Evolutionary conservation across 2,329 filamentous ascomycete genomes (phyloP), one percentile per base, ranked within the genome.

Genomic region (Cryphonectria nitschkei): DNA sequence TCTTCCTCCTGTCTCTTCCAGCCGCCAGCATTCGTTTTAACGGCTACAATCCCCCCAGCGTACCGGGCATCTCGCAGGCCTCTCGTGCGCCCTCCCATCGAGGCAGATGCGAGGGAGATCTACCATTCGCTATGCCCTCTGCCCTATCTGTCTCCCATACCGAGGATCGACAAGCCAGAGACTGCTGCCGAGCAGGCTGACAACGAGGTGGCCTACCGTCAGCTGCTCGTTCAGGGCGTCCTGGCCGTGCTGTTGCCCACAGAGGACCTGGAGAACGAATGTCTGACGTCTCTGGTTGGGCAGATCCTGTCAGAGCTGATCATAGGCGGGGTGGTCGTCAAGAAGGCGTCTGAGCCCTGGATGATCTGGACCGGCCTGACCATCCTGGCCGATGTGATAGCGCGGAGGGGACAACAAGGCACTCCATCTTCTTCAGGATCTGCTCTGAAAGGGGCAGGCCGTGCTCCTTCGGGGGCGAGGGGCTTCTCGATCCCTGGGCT

Each of bases 221-320:
- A 97, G 78, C 84, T 98, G 70, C 85, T 98, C n/a, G 91, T 95
- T 22, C 90, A 95, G 77, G 93, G 92, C 41, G 86, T 94, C 52
- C 84, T 99, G 73, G 91, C 93, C 34, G 86, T 97, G 67, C 87
- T 99, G 22, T 86, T 99, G 29, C 96, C 96, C 13, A 96, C 94
- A 22, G 95, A 98, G 77, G 95, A 98, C 79, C 84, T 98, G 54
- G 90, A 95, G 77, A 98, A 97, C 79, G 89, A 89, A 68, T 97
- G 93, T 79, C 85, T 98, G 76, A 92, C 93, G 70, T 88, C 93
- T 50, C 85, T 99, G 73, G 92, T 98, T 73, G 90, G 90, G 68
- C 94, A 98, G 81, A 92, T 98, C 74, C 86, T 98, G 73, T 93
- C 94, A 8, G 94, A 98, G 81, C 90, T 97, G 79, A 93, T 98